These are phyloP conservation scores for Emiliania huxleyi DNA, from an alignment of 78 protist genomes.

Conservation along the genomic window DNA sequence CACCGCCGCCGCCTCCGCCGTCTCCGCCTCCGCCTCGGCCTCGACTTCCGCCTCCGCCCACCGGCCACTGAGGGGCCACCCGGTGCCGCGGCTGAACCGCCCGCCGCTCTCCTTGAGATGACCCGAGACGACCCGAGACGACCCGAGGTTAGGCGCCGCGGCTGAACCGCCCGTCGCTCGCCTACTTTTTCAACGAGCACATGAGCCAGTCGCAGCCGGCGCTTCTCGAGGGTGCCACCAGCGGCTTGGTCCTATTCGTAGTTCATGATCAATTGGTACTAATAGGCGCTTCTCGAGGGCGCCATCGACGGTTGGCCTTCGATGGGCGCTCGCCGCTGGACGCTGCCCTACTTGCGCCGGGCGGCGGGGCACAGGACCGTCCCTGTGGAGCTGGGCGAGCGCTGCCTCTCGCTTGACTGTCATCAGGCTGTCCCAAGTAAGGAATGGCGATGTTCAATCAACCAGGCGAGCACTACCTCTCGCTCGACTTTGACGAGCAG, in stretches of 20 bases:
- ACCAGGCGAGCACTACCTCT: not conserved
- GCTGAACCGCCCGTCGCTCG: not conserved
- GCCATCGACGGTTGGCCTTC: not conserved
- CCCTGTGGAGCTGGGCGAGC: constrained; percentile 20
- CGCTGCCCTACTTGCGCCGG: not conserved
- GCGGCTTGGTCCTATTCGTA: too few relatives aligned
- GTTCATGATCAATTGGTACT: too few relatives aligned
- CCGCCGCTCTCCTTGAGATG: too few relatives aligned
- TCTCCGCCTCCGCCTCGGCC: too few relatives aligned
- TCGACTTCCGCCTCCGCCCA: too few relatives aligned
- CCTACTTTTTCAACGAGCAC: not conserved
- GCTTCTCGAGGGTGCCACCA: not conserved
- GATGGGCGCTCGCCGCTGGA: not conserved
- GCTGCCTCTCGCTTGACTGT: not conserved
- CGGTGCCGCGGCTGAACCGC: too few relatives aligned
- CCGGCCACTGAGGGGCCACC: too few relatives aligned
- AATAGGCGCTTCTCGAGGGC: not conserved
- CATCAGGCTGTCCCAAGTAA: too few relatives aligned
- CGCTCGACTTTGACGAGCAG: not conserved
- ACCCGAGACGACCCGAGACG: too few relatives aligned
- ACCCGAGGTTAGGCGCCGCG: not conserved
- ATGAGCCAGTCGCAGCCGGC: not conserved
- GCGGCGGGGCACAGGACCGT: constrained; percentile 27
- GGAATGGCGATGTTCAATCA: too few relatives aligned
- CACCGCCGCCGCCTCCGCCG: too few relatives aligned